Evolutionary conservation across 164 flowering plant species (phyloP).

Genomic region (Kingdonia uniflora): DNA sequence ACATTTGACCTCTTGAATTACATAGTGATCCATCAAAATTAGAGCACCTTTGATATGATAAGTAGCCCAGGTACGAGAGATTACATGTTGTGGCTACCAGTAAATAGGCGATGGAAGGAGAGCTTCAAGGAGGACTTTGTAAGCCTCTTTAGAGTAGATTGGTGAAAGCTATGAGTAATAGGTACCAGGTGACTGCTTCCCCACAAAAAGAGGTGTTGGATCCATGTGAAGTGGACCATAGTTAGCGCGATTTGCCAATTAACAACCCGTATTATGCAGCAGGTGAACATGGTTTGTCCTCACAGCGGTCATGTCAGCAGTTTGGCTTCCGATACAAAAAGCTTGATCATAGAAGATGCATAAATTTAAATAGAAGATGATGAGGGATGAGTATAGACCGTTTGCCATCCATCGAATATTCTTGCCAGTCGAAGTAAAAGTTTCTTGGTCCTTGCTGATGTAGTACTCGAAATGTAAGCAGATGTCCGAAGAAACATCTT

Average conservation of each 20-base stretch:
- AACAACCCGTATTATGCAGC: slow-evolving; percentile 86
- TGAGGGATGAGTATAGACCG: slow-evolving; percentile 61
- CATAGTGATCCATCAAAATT: slow-evolving; percentile 89
- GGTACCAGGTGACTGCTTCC: slow-evolving; percentile 79
- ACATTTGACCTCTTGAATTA: slow-evolving; percentile 90
- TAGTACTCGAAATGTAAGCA: slow-evolving; percentile 91
- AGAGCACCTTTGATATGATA: slow-evolving; percentile 61
- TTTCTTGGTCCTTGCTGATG: slow-evolving; percentile 91
- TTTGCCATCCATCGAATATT: slow-evolving; percentile 88
- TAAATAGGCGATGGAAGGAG: slow-evolving; percentile 78
- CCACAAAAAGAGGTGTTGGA: slow-evolving; percentile 85
- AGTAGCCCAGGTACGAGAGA: slow-evolving; percentile 65
- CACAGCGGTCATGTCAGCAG: slow-evolving; percentile 67
- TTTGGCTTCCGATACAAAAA: slow-evolving; percentile 61
- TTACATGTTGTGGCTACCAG: slow-evolving; percentile 61
- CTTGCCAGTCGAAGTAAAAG: slow-evolving; percentile 85
- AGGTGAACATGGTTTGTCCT: slow-evolving; percentile 92
- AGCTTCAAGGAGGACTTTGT: slow-evolving; percentile 55
- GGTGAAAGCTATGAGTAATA: slow-evolving; percentile 52
- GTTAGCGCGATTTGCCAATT: slow-evolving; percentile 87
- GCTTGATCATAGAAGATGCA: slow-evolving; percentile 60
- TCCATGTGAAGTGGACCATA: slow-evolving; percentile 97
- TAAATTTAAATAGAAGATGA: slow-evolving; percentile 62
- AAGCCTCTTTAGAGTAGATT: slow-evolving; percentile 32
- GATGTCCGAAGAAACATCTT: slow-evolving; percentile 87